Base-by-base conservation (phyloP, 768 basidiomycete genomes). In the Termitomyces sp. region DNA sequence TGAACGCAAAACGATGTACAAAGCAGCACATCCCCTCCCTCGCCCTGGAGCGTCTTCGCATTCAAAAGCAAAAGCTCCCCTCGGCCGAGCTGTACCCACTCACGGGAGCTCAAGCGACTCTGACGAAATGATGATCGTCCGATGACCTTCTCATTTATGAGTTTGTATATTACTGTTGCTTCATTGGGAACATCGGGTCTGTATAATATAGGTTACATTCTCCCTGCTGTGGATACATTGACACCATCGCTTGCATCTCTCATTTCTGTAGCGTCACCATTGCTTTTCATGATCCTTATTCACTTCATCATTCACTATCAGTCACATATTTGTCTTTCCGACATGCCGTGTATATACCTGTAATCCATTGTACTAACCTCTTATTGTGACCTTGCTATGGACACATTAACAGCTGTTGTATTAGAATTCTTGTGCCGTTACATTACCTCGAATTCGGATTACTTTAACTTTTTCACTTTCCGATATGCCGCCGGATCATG, bases 41-140 rank as follows among this genome's bases (percentile, higher is more conserved):
- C 59, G 54, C 42, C 46, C 49, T 24, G 16, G 57, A 13, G 37
- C 54, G 18, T 20, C 53, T 53, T 53, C 37, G 37, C 52, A 41
- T 55, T 59, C 65, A 11, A 64, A 53, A 37, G 44, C 57, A 31
- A 74, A 66, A 45, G 24, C 62, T 24, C 48, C 66, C 15, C 63
- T 61, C 39, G 53, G 63, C 12, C 56, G 66, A n/a, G 58, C 61
- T 20, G 46, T 65, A 37, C 68, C 67, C 39, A 66, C 56, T 50
- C 65, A 61, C 42, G 47, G 49, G 34, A 27, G 53, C 41, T 0
- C 56, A 49, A 54, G 36, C 55, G 51, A 44, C 42, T 24, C 42
- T 33, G 59, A 61, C 39, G 59, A 63, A 48, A 47, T 51, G 12
- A 59, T 56, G 52, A 34, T 59, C 13, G 51, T 58, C 39, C 50